Base-by-base conservation (phyloP, 805 yeast genomes). In the Yarrowia bubula region DNA sequence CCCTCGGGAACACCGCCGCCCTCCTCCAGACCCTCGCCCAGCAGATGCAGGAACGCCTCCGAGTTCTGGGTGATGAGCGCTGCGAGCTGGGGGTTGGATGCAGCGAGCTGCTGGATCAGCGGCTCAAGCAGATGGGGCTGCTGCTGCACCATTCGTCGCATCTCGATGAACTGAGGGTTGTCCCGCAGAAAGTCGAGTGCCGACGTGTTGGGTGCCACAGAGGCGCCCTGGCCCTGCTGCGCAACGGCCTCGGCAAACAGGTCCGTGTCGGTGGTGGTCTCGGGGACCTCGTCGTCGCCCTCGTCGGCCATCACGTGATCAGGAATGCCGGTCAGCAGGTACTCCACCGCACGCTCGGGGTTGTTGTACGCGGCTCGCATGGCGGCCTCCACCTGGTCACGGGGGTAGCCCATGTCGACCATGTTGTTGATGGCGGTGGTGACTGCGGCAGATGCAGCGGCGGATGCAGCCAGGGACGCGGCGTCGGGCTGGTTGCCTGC, bases 271-370 rank as follows among this genome's bases (percentile, higher is more conserved):
- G 70, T 69, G 37, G 70, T 70, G 33, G 67, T 64, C 11, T 69
- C 68, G 48, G 66, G 70, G 6, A 69, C 53, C 35, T 66, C 71
- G 14, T 71, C 73, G 9, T 74, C 58, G 4, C 66, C 72, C n/a
- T 47, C 65, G 14, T 38, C 69, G 22, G 46, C 57, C 3, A 58
- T 43, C 22, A 46, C 63, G 31, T 61, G 57, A 5, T 87, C 93
- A 22, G 97, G 97, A 48, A 93, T 84, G 2, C 98, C 98, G 53
- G 92, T 90, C 69, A 95, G 79, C 60, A 95, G 80, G 75, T 93
- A 92, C 75, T 95, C 99, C 13, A 95, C 98, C 0, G 99, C 99
- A 72, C 99, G 86, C 75, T 93, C 98, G 18, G 99, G 98, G 77
- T 95, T 92, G 78, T 93, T 93, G 79, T 86, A 95, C 1, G 99